A percentile compares a stretch with the other conserved stretches of the same genome.
These are phyloP conservation scores for Macrophomina tecta DNA, from an alignment of 2,329 filamentous ascomycete genomes.

Conservation along the genomic window DNA sequence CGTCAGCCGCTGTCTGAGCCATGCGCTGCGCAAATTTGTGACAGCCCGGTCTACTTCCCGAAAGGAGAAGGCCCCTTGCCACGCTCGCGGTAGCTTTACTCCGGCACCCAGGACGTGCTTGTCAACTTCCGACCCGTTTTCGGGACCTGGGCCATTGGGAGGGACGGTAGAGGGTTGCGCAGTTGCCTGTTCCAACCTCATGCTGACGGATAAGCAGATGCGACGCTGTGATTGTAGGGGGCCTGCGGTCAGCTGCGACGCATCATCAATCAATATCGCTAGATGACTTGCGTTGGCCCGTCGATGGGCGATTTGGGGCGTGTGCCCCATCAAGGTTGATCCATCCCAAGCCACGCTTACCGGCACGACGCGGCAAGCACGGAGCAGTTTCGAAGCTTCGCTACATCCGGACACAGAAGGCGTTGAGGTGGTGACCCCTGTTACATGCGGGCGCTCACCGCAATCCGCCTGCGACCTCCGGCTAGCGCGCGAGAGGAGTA, in stretches of 20 bases:
- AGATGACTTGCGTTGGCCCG: conserved; percentile 24
- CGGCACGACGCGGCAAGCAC: conserved; percentile 27
- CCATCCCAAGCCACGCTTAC: conserved; percentile 27
- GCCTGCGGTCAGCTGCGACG: conserved; percentile 21
- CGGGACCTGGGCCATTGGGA: conserved; percentile 16
- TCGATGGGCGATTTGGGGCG: conserved; percentile 10
- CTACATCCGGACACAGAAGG: conserved; percentile 20
- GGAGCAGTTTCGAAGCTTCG: conserved; percentile 29
- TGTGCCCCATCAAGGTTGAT: conserved; percentile 26
- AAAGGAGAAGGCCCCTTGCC: conserved; percentile 24
- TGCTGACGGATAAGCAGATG: conserved; percentile 18
- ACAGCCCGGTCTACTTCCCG: conserved; percentile 24
- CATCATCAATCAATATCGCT: conserved; percentile 27
- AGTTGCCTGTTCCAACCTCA: conserved; percentile 22
- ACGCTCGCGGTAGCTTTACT: conserved; percentile 19
- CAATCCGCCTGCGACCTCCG: not conserved
- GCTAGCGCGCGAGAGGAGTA: conserved; percentile 14
- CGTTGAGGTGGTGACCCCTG: conserved; percentile 21
- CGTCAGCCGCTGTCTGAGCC: conserved; percentile 27
- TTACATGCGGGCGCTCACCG: conserved; percentile 22
- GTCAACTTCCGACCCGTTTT: conserved; percentile 10
- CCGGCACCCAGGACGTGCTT: conserved; percentile 22
- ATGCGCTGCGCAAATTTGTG: conserved; percentile 29
- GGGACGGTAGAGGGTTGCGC: conserved; percentile 1
- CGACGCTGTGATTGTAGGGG: conserved; percentile 6